A percentile compares a stretch with the other conserved stretches of the same genome.
phyloP scores from a whole-genome alignment of 2,329 filamentous ascomycete genomes.

The Septoria linicola region DNA sequence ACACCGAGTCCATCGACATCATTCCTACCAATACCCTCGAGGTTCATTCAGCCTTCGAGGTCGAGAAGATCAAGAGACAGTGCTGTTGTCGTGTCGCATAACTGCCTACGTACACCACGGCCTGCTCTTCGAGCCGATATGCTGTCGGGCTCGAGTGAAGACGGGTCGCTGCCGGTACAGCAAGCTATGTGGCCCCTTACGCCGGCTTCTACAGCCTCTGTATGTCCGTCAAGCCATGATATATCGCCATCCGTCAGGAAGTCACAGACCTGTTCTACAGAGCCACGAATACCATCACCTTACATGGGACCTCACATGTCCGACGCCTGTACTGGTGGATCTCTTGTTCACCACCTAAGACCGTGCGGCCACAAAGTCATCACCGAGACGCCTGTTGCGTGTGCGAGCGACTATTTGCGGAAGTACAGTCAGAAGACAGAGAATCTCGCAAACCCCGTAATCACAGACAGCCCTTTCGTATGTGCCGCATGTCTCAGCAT shows the following conservation, averaged over 20 bases:
- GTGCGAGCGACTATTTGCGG: constrained; percentile 22
- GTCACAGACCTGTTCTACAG: not conserved
- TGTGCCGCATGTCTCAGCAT: constrained; percentile 24
- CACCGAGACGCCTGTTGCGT: constrained; percentile 17
- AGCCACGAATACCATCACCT: too few species aligned
- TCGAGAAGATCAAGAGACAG: too few species aligned
- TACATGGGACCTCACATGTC: constrained; percentile 12
- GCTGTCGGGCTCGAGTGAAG: too few species aligned
- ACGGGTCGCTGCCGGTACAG: not conserved
- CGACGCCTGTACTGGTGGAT: constrained; percentile 16
- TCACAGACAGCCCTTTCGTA: constrained; percentile 16
- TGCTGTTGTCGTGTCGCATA: too few species aligned
- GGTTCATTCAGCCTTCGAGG: too few species aligned
- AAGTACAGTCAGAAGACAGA: constrained; percentile 4
- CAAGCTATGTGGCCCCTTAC: not conserved
- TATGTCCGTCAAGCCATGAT: not conserved
- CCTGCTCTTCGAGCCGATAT: not conserved
- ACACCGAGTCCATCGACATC: too few species aligned
- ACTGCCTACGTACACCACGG: not conserved
- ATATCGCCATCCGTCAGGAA: not conserved
- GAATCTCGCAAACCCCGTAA: constrained; percentile 12
- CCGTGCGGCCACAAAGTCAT: constrained; percentile 27
- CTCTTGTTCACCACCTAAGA: constrained; percentile 16
- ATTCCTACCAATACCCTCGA: too few species aligned
- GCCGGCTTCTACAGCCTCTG: not conserved